phyloP scores from a whole-genome alignment of 2,329 filamentous ascomycete species.

The Trichothecium sympodiale region DNA sequence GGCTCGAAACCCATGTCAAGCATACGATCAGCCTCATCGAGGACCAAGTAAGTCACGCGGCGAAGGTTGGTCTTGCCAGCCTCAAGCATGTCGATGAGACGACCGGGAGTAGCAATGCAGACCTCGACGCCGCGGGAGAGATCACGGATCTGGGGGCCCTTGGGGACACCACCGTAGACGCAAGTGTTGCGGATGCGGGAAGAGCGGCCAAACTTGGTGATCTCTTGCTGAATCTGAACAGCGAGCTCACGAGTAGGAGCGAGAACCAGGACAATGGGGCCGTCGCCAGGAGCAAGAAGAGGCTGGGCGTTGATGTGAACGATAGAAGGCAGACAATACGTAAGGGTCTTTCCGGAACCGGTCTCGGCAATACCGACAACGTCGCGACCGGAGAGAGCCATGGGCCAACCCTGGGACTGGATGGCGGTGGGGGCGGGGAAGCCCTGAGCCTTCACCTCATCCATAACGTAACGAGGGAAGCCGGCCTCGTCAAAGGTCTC shows the following conservation, averaged over 20 bases:
- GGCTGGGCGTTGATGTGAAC: constrained; percentile 99
- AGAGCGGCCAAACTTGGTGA: constrained; percentile 96
- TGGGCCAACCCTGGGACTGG: constrained; percentile 97
- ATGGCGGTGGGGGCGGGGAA: constrained; percentile 91
- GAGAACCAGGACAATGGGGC: constrained; percentile 90
- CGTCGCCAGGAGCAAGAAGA: constrained; percentile 86
- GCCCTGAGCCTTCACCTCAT: constrained; percentile 95
- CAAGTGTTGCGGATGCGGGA: constrained; percentile 98
- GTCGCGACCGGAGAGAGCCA: constrained; percentile 95
- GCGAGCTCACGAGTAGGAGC: constrained; percentile 96
- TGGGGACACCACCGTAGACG: constrained; percentile 97
- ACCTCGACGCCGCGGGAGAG: constrained; percentile 93
- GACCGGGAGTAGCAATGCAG: constrained; percentile 94
- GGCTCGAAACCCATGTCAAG: constrained; percentile 99
- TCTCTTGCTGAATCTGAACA: constrained; percentile 97
- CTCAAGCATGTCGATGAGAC: constrained; percentile 97
- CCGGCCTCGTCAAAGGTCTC: constrained; percentile 96
- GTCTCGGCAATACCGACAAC: constrained; percentile 99
- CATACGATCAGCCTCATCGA: constrained; percentile 99
- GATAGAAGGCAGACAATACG: constrained; percentile 94
- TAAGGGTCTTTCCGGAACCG: constrained; percentile 96
- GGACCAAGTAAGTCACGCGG: constrained; percentile 93
- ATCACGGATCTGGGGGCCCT: constrained; percentile 93
- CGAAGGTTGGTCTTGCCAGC: constrained; percentile 96
- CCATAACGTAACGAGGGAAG: constrained; percentile 95